phyloP scores from a whole-genome alignment of 371 early-diverging fungal species.

The Capniomyces stellatus region DNA sequence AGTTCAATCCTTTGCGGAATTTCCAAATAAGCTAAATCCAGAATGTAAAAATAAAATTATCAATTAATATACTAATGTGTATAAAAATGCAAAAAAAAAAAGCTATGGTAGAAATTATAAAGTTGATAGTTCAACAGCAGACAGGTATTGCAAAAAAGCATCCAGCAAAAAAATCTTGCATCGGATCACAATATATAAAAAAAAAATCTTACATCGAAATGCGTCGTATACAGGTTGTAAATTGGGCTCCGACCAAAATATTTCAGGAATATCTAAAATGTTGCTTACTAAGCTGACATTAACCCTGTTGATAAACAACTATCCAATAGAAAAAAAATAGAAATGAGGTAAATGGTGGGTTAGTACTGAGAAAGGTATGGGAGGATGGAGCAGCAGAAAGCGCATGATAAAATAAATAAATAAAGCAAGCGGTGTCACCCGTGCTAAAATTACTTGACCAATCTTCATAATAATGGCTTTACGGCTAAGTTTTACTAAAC shows the following conservation, averaged over 20 bases:
- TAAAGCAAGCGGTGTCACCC: too few relatives aligned
- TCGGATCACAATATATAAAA: too few relatives aligned
- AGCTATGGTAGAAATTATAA: too few relatives aligned
- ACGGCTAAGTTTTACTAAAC: slow-evolving; percentile 57
- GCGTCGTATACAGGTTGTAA: slow-evolving; percentile 62
- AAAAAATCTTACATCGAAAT: slow-evolving; percentile 24
- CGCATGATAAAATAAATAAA: too few relatives aligned
- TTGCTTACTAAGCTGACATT: slow-evolving; percentile 75
- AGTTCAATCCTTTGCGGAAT: slow-evolving; percentile 71
- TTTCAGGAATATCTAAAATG: slow-evolving; percentile 76
- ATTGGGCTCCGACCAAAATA: slow-evolving; percentile 73
- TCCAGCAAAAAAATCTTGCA: neutral
- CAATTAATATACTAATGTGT: neutral
- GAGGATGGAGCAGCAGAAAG: slow-evolving; percentile 62
- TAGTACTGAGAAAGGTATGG: slow-evolving; percentile 82
- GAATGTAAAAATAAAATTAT: neutral
- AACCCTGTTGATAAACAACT: slow-evolving; percentile 73
- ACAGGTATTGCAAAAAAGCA: neutral
- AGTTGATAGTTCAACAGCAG: too few relatives aligned
- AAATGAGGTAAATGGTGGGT: slow-evolving; percentile 59
- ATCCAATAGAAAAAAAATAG: slow-evolving; percentile 53
- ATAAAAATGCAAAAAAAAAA: too few relatives aligned
- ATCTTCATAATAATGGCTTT: slow-evolving; percentile 66
- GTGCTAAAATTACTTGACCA: slow-evolving; percentile 67
- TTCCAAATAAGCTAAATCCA: slow-evolving; percentile 34